Evolutionary conservation across 225 moss, liverwort and hornwort genomes (phyloP).

Genomic region (Lunularia cruciata): DNA sequence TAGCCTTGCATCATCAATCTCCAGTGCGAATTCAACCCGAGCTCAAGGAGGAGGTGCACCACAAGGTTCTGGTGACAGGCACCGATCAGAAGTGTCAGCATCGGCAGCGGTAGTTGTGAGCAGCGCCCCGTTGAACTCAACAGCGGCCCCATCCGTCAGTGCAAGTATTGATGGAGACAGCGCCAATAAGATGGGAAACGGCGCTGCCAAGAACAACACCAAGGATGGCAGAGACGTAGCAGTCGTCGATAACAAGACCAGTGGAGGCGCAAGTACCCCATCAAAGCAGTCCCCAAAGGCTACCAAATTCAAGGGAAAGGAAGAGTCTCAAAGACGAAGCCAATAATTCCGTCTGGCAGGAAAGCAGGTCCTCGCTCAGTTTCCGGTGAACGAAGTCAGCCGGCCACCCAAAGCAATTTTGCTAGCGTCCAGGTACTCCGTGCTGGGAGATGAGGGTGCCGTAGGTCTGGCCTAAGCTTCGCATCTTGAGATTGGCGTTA

Average conservation of each 20-base stretch:
- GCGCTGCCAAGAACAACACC: constrained; percentile 20
- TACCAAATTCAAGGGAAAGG: constrained; percentile 45
- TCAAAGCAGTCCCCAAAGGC: constrained; percentile 45
- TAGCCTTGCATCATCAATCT: constrained; percentile 92
- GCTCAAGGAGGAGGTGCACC: constrained; percentile 38
- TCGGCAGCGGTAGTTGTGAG: constrained; percentile 8
- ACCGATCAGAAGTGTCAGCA: constrained; percentile 38
- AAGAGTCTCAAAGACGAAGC: constrained; percentile 52
- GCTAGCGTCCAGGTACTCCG: constrained; percentile 14
- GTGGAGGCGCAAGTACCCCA: constrained; percentile 24
- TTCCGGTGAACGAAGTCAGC: constrained; percentile 3
- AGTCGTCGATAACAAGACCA: background rate
- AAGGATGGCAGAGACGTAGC: too few species aligned
- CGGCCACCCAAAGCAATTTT: constrained; percentile 15
- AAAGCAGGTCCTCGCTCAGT: constrained; percentile 5
- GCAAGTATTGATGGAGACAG: constrained; percentile 31
- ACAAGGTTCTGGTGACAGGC: constrained; percentile 40
- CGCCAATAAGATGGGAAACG: constrained; percentile 28
- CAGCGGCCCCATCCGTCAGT: constrained; percentile 17
- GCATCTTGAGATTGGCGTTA: background rate
- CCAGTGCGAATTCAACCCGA: constrained; percentile 64
- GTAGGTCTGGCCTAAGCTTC: constrained; percentile 13
- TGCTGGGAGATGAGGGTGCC: constrained; percentile 16
- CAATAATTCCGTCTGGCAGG: constrained; percentile 33
- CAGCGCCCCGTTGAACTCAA: constrained; percentile 26